phyloP scores from a whole-genome alignment of 306 rosid species.

The Castanea sativa region DNA sequence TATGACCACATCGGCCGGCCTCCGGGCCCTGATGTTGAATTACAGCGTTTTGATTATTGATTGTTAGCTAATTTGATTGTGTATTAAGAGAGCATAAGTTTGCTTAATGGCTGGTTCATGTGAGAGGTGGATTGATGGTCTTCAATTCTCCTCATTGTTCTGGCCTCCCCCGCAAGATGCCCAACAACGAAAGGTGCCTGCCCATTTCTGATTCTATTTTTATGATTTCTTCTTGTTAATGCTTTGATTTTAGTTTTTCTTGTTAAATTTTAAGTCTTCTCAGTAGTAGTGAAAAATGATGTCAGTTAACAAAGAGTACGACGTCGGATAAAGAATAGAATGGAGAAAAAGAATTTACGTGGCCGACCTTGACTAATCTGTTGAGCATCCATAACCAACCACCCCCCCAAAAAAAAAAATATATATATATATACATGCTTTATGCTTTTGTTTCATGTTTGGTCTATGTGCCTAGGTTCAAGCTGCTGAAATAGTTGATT shows the following conservation, averaged over 20 bases:
- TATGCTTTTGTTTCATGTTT: not conserved
- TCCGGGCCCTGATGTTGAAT: conserved; percentile 45
- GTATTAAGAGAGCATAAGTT: conserved; percentile 11
- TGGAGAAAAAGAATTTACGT: too few relatives aligned
- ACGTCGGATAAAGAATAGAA: too few relatives aligned
- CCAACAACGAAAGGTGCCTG: conserved; percentile 62
- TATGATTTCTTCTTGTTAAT: not conserved
- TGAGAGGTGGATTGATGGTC: conserved; percentile 78
- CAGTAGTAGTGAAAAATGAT: too few relatives aligned
- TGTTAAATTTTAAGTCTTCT: not conserved
- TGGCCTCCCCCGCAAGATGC: conserved; percentile 82
- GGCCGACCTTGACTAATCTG: too few relatives aligned
- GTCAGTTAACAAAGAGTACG: too few relatives aligned
- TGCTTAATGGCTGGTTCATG: conserved; percentile 53
- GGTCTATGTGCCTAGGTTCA: not conserved
- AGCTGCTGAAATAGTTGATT: not conserved
- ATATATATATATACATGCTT: too few relatives aligned
- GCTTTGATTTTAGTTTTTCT: not conserved
- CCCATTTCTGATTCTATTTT: not conserved
- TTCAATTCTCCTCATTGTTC: conserved; percentile 73
- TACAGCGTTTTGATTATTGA: conserved; percentile 49
- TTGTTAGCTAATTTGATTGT: conserved; percentile 49
- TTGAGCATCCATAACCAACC: too few relatives aligned
- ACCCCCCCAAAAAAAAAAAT: too few relatives aligned
- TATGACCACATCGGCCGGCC: not conserved